A percentile compares a stretch with the other conserved stretches of the same genome.
phyloP scores from a whole-genome alignment of 164 flowering plant genomes.

The Aristolochia contorta region DNA sequence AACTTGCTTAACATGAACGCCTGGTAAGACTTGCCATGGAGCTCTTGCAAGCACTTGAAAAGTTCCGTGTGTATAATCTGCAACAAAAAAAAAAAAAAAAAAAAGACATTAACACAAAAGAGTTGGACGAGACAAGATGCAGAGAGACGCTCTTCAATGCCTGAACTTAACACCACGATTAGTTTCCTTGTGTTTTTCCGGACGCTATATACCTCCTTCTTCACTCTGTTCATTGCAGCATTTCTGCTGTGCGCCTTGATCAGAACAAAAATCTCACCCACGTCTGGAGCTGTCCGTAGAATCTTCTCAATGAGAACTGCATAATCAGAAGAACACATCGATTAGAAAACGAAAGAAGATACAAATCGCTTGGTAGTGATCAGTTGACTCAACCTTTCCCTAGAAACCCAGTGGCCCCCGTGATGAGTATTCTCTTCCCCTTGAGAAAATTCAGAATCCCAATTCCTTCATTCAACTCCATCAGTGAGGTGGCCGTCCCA shows the following conservation, averaged over 20 bases:
- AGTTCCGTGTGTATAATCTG: constrained; percentile 69
- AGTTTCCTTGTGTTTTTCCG: background rate
- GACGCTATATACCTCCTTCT: constrained; percentile 50
- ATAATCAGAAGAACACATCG: constrained; percentile 1
- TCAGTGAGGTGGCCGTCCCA: constrained; percentile 17
- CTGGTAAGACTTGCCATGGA: constrained; percentile 63
- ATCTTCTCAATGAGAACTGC: constrained; percentile 94
- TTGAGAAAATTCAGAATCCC: constrained; percentile 71
- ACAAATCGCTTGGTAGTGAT: background rate
- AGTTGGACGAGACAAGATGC: background rate
- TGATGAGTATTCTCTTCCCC: constrained; percentile 66
- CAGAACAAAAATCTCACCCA: constrained; percentile 65
- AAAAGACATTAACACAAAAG: too few relatives aligned
- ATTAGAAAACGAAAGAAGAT: background rate
- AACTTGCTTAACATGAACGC: constrained; percentile 78
- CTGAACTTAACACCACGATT: background rate
- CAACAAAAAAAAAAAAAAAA: background rate
- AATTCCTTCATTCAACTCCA: constrained; percentile 45
- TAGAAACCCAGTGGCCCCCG: constrained; percentile 92
- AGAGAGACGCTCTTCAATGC: background rate
- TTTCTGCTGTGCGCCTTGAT: constrained; percentile 72
- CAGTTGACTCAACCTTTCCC: constrained; percentile 54
- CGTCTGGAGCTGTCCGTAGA: constrained; percentile 71
- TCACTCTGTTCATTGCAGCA: constrained; percentile 63
- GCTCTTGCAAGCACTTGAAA: constrained; percentile 53